Evolutionary conservation across 306 rosid genomes (phyloP), one percentile per base, ranked within the genome.

Genomic region (Prunus campanulata): DNA sequence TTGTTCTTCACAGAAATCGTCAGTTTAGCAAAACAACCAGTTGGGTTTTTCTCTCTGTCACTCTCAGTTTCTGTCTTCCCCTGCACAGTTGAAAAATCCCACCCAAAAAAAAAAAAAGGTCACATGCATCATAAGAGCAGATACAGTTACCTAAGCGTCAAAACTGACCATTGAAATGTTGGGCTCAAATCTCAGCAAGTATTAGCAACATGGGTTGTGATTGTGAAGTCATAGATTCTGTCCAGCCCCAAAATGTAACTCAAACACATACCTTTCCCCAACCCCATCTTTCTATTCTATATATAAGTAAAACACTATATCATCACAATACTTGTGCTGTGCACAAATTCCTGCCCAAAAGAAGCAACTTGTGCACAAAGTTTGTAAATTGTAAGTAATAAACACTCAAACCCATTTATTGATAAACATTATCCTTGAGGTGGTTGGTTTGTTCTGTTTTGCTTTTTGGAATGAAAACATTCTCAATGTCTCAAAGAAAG

Each of bases 21-120:
- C 66, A 56, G 11, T 56, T 22, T 4, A 46, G 68, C 85, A 77
- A 74, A 50, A 22, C 68, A 75, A 66, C 71, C 83, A 70, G 69
- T 32, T 8, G 69, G 46, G 61, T 14, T 50, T 22, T 69, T 16
- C 6, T 72, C 65, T 56, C 62, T 29, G 24, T 22, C 59, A 12
- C 14, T 51, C 52, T 39, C 64, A 11, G 49, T 63, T 54, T 50
- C 71, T 62, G 80, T 77, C 80, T 77, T 46, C 24, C 66, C 68
- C 32, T 74, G 69, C 29, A 46, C 5, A 18, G 30, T 8, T 8
- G 9, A 16, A 24, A 67, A 6, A 39, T 39, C 8, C 44, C 44
- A 39, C 9, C 44, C 44, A 8, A 39, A 39, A 39, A 39, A 35
- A 35, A 35, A 35, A 6, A 7, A 66, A 8, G 22, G 3, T 57